A percentile compares a stretch with the other conserved stretches of the same genome.
phyloP scores from a whole-genome alignment of 495 filamentous ascomycete species.

The Tuber indicum region DNA sequence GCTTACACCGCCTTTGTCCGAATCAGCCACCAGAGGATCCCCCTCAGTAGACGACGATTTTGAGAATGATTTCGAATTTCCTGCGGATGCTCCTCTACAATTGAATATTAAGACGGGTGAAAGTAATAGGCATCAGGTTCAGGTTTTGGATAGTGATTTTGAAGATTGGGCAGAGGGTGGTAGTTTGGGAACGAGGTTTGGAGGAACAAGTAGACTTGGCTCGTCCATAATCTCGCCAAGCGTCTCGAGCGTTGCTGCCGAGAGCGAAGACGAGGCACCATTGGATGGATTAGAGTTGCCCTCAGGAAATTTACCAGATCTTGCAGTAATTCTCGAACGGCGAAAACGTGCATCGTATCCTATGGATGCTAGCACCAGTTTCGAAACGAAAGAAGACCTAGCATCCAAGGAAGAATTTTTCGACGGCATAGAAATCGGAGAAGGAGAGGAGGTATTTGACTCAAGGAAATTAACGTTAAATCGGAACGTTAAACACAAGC shows the following conservation, averaged over 20 bases:
- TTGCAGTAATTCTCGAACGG: slow-evolving; percentile 66
- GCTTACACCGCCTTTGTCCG: slow-evolving; percentile 50
- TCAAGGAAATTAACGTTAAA: slow-evolving; percentile 77
- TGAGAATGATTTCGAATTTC: slow-evolving; percentile 71
- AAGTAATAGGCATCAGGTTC: slow-evolving; percentile 28
- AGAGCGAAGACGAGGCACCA: slow-evolving; percentile 81
- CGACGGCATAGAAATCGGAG: slow-evolving; percentile 77
- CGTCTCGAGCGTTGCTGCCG: slow-evolving; percentile 68
- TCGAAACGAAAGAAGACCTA: slow-evolving; percentile 5
- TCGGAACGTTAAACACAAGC: slow-evolving; percentile 84
- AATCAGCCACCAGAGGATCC: slow-evolving; percentile 42
- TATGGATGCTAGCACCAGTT: slow-evolving; percentile 39
- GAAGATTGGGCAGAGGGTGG: slow-evolving; percentile 93
- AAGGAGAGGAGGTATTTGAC: slow-evolving; percentile 67
- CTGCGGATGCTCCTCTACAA: slow-evolving; percentile 45
- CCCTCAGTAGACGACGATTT: slow-evolving; percentile 56
- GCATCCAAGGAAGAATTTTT: slow-evolving; percentile 73
- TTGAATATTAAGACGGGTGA: slow-evolving; percentile 37
- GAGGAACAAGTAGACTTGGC: slow-evolving; percentile 73
- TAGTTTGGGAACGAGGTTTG: slow-evolving; percentile 71
- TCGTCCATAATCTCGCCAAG: slow-evolving; percentile 75
- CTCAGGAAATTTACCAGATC: slow-evolving; percentile 65
- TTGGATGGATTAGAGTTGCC: slow-evolving; percentile 81
- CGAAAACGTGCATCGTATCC: slow-evolving; percentile 43
- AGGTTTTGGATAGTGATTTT: slow-evolving; percentile 60